Conservation (phyloP, 164 flowering plant genomes). For the Santalum album region DNA sequence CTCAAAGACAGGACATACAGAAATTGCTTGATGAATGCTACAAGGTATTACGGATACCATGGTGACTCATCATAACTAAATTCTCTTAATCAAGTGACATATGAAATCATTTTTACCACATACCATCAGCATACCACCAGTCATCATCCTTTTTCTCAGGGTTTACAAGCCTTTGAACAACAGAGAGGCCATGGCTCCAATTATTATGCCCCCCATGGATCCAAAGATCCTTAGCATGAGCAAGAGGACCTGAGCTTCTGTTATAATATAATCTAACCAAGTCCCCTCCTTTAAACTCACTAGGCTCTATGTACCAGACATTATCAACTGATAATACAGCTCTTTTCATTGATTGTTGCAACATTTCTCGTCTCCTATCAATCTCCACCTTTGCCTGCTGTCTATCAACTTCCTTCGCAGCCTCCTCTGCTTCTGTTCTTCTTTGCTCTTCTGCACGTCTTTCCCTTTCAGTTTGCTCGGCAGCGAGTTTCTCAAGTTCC, state of each 20-base stretch:
- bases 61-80: too few relatives aligned
- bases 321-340: constrained; percentile 47
- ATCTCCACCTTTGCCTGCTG: constrained; percentile 65
- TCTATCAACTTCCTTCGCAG: constrained; percentile 67
- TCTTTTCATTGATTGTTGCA: constrained; percentile 34
- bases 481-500: constrained; percentile 71
- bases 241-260: constrained; percentile 70
- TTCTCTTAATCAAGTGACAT: neutral
- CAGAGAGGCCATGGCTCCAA: constrained; percentile 71
- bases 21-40: too few relatives aligned
- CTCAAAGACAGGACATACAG: too few relatives aligned
- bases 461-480: constrained; percentile 76
- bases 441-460: constrained; percentile 70
- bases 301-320: constrained; percentile 71
- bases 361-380: constrained; percentile 32
- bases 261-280: constrained; percentile 72
- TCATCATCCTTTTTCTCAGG: constrained; percentile 52
- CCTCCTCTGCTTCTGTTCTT: constrained; percentile 64
- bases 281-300: constrained; percentile 52
- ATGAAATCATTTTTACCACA: constrained; percentile 5
- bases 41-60: too few relatives aligned
- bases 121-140: constrained; percentile 96
- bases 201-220: constrained; percentile 82
- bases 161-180: constrained; percentile 46
- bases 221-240: constrained; percentile 65